Conservation (phyloP, 2,329 filamentous ascomycete species). For the Daldinia sp. region DNA sequence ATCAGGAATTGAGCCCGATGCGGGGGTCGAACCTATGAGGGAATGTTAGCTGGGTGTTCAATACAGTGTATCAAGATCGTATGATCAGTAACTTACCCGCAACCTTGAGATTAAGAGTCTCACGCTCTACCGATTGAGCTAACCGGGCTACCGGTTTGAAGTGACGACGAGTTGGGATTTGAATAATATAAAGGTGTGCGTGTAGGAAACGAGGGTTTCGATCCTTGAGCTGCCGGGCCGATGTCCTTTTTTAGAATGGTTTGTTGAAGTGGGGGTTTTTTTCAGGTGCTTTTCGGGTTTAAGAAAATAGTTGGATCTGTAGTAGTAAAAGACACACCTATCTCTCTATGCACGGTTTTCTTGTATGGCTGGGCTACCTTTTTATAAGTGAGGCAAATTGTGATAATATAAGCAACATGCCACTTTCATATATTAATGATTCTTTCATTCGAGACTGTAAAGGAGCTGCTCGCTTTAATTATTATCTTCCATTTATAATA, state of each 20-base stretch:
- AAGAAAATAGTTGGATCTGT: not conserved
- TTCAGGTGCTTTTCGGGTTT: not conserved
- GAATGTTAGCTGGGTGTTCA: not conserved
- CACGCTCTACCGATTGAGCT: slow-evolving; percentile 80
- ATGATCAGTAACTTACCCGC: slow-evolving; percentile 37
- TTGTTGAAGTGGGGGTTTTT: not conserved
- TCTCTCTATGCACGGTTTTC: not conserved
- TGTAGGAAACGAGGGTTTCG: not conserved
- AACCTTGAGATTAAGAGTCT: slow-evolving; percentile 69
- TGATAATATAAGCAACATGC: too few species aligned
- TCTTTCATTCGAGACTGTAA: not conserved
- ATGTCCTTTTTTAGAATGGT: not conserved
- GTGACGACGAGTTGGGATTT: not conserved
- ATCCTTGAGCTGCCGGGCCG: not conserved
- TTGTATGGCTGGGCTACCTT: not conserved
- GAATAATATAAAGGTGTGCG: not conserved
- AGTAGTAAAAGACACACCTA: too few species aligned
- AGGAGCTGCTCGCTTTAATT: not conserved
- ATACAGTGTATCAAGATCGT: not conserved
- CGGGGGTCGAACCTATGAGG: slow-evolving; percentile 57
- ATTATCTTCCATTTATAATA: not conserved
- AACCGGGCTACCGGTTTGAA: slow-evolving; percentile 59
- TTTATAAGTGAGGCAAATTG: too few species aligned
- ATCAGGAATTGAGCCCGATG: slow-evolving; percentile 59
- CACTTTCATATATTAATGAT: not conserved